Base-by-base conservation (phyloP, 306 rosid genomes). In the Cyclanthera cordifolia region DNA sequence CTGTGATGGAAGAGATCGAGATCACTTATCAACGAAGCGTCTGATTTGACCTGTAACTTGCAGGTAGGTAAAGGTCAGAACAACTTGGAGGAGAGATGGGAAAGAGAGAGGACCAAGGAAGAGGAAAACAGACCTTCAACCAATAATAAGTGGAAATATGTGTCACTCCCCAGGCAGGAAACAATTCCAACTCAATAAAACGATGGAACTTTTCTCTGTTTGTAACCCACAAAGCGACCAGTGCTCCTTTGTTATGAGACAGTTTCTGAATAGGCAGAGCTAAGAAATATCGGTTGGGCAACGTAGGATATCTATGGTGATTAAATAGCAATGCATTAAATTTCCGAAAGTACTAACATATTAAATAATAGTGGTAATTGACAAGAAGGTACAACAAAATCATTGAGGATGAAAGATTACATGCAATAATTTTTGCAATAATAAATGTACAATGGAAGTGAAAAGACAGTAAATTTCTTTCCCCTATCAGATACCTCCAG, bases 141-240 rank as follows among this genome's bases (percentile, higher is more conserved):
- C 98, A 92, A 82, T 81, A 82, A 83, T 79, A 89, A 53, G 70
- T 87, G 74, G 96, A 81, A 71, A 82, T 78, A 79, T 80, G 74
- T 70, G 72, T 73, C 48, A 89, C 96, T 75, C 95, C 96, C 98
- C 96, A 92, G 0, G 93, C 73, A 71, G 95, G 86, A 75, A 92
- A 92, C 50, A 92, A 84, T 82, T 89, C 98, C 56, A 76, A 71
- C 81, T 87, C 95, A 32, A 89, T 90, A 72, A 92, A 92, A 78
- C 79, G 39, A 12, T 87, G 95, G 65, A 87, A 78, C 78, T 92
- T 92, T 83, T 92, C 96, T 78, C 95, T 89, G 76, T 89, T 92
- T 74, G 98, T 92, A 58, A 89, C 93, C 98, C 98, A 92, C 65
- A 92, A 84, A 50, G 93, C 95, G 17, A 92, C 78, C 56, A 92